Evolutionary conservation across 331 rosid species (phyloP).

Genomic region (Rosa hybrid): DNA sequence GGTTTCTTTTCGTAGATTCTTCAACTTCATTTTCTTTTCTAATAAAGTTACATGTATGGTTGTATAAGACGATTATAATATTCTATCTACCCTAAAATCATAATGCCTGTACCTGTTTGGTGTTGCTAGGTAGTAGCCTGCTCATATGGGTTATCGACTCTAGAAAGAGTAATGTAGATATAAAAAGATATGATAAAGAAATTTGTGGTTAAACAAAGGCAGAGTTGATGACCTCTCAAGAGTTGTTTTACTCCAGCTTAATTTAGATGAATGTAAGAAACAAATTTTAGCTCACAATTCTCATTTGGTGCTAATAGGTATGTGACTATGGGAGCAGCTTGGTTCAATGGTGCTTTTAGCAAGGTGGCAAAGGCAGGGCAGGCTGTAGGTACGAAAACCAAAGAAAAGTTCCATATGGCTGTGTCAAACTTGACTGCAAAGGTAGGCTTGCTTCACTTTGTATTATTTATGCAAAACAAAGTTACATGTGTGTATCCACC

Average conservation of each 20-base stretch:
- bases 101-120: not conserved
- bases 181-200: not conserved
- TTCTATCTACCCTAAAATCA: not conserved
- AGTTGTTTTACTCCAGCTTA: not conserved
- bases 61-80: not conserved
- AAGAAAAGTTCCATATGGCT: constrained; percentile 80
- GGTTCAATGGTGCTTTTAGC: constrained; percentile 91
- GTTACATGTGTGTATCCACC: not conserved
- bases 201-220: not conserved
- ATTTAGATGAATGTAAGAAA: constrained; percentile 24
- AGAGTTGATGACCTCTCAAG: not conserved
- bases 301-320: constrained; percentile 49
- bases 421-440: constrained; percentile 76
- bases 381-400: constrained; percentile 78
- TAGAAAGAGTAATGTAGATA: not conserved
- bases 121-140: not conserved
- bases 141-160: not conserved
- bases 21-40: not conserved
- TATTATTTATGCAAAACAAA: not conserved
- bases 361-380: constrained; percentile 89
- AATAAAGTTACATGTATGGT: not conserved
- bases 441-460: constrained; percentile 42
- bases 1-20: not conserved
- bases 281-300: constrained; percentile 23
- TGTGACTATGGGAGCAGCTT: constrained; percentile 75